These are phyloP conservation scores for Fusarium avenaceum DNA, from an alignment of 2,329 filamentous ascomycete species.

Conservation along the genomic window DNA sequence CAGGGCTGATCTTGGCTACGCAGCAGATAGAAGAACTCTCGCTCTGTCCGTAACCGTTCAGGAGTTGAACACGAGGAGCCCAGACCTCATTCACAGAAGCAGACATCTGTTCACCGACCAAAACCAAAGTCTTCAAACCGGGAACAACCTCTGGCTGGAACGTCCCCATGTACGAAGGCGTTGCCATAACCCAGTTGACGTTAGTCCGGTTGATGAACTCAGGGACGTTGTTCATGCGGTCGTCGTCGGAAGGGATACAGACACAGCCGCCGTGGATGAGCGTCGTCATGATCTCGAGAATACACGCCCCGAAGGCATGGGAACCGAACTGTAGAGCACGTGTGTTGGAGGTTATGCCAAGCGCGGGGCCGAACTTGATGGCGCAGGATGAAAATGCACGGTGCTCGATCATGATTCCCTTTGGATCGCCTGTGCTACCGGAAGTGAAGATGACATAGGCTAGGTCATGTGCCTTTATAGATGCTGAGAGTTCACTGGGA, in stretches of 20 bases:
- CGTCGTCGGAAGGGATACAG: conserved; percentile 42
- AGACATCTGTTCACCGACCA: conserved; percentile 17
- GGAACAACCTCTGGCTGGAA: conserved; percentile 9
- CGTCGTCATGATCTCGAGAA: conserved; percentile 29
- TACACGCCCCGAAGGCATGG: conserved; percentile 37
- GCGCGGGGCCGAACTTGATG: not conserved
- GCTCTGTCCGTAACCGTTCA: conserved; percentile 58
- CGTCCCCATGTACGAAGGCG: conserved; percentile 28
- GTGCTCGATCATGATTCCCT: conserved; percentile 31
- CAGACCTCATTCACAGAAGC: conserved; percentile 2
- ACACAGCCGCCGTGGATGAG: conserved; percentile 32
- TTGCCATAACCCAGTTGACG: conserved; percentile 33
- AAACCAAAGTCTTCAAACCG: conserved; percentile 1
- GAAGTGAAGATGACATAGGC: conserved; percentile 42
- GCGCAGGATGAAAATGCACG: conserved; percentile 8
- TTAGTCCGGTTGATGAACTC: conserved; percentile 17
- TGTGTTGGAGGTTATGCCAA: not conserved
- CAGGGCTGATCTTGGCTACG: not conserved
- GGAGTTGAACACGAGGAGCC: conserved; percentile 44
- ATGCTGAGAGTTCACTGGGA: not conserved
- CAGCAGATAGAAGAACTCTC: conserved; percentile 28
- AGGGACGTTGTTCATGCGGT: conserved; percentile 40
- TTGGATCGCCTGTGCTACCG: conserved; percentile 41
- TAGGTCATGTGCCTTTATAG: not conserved
- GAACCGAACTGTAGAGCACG: conserved; percentile 36